Evolutionary conservation across 1,139 yeast species (phyloP).

Genomic region (Hanseniaspora uvarum): DNA sequence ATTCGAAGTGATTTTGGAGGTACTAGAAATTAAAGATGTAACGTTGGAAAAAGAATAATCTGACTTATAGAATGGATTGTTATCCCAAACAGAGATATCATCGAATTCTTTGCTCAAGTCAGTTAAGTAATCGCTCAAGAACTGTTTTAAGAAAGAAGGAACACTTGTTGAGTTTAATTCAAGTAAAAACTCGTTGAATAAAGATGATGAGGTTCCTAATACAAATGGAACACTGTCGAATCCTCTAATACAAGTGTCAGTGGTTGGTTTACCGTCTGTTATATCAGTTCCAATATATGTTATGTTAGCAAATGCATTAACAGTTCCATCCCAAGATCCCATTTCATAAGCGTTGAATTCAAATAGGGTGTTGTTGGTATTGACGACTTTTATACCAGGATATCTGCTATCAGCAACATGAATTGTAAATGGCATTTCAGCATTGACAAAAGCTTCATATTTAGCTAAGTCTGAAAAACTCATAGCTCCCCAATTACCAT

Average conservation of each 20-base stretch:
- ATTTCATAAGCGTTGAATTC: constrained; percentile 76
- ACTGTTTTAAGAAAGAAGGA: constrained; percentile 39
- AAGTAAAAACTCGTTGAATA: constrained; percentile 61
- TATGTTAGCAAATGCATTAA: constrained; percentile 55
- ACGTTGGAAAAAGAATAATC: constrained; percentile 35
- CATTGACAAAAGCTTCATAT: constrained; percentile 43
- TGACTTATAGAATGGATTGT: constrained; percentile 62
- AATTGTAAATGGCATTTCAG: constrained; percentile 75
- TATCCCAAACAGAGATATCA: constrained; percentile 62
- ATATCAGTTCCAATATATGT: constrained; percentile 66
- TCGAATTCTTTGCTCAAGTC: constrained; percentile 41
- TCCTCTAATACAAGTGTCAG: constrained; percentile 48
- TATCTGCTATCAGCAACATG: constrained; percentile 69
- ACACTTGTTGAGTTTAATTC: constrained; percentile 48
- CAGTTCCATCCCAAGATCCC: constrained; percentile 81
- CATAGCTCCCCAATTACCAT: constrained; percentile 37
- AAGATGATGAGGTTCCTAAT: constrained; percentile 66
- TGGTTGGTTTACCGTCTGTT: constrained; percentile 44
- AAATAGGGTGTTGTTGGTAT: constrained; percentile 60
- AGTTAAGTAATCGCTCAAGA: constrained; percentile 38
- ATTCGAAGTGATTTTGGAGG: constrained; percentile 35
- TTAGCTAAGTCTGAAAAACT: constrained; percentile 54
- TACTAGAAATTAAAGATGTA: constrained; percentile 18
- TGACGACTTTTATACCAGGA: constrained; percentile 49
- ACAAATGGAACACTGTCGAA: constrained; percentile 70